Conservation (phyloP, 306 rosid genomes). For the Dryas alaskensis region DNA sequence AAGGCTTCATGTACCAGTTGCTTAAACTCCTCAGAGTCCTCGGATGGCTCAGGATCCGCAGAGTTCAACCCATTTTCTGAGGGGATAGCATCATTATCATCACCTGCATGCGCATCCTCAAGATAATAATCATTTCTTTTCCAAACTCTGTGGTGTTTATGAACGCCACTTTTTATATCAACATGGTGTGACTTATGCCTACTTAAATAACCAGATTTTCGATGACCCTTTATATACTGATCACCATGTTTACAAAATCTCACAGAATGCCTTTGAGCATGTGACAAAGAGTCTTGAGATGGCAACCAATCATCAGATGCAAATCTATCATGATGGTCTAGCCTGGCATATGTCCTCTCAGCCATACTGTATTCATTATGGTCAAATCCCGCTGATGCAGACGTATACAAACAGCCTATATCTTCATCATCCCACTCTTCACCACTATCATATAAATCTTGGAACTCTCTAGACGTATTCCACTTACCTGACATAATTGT, state of each 20-base stretch:
- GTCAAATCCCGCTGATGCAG: conserved; percentile 45
- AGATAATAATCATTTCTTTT: conserved; percentile 51
- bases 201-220: conserved; percentile 53
- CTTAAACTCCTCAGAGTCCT: conserved; percentile 76
- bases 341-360: conserved; percentile 36
- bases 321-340: conserved; percentile 41
- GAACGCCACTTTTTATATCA: conserved; percentile 48
- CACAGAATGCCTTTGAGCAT: conserved; percentile 36
- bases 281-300: conserved; percentile 41
- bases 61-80: conserved; percentile 53
- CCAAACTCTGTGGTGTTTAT: conserved; percentile 63
- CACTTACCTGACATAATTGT: conserved; percentile 44
- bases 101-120: conserved; percentile 39
- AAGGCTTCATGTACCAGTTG: conserved; percentile 75
- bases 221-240: conserved; percentile 49
- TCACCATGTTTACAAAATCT: conserved; percentile 41
- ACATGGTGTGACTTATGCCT: conserved; percentile 47
- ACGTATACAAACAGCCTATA: conserved; percentile 36
- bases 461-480: conserved; percentile 42
- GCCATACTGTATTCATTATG: conserved; percentile 42
- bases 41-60: conserved; percentile 54
- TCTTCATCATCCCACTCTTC: conserved; percentile 68
- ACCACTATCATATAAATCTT: conserved; percentile 46
- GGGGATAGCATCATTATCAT: conserved; percentile 43
- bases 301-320: conserved; percentile 47